Evolutionary conservation across 306 rosid genomes (phyloP).

Genomic region (Cucurbita argyrosperma): DNA sequence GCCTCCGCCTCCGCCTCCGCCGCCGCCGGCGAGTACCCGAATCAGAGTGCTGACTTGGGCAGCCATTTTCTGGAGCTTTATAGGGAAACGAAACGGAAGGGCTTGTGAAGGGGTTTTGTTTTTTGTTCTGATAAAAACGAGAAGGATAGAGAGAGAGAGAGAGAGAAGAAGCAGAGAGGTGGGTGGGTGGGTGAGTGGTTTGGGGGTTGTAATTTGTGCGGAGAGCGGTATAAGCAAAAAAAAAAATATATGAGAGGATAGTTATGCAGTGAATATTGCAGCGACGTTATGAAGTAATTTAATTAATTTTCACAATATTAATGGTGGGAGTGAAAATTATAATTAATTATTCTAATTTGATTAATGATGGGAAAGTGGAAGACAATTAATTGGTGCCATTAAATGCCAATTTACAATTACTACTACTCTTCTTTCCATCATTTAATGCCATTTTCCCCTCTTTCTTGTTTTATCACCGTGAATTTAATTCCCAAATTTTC

Average conservation of each 20-base stretch:
- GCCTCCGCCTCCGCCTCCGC: constrained; percentile 25
- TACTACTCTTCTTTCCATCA: background rate
- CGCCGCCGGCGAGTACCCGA: constrained; percentile 28
- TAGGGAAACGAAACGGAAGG: background rate
- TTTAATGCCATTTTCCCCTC: background rate
- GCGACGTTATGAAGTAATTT: background rate
- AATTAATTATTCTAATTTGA: constrained; percentile 5
- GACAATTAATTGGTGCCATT: constrained; percentile 1
- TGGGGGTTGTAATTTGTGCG: background rate
- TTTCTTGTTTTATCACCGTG: background rate
- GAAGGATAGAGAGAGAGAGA: background rate
- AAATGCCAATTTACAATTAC: constrained; percentile 2
- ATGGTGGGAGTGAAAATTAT: background rate
- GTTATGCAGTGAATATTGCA: background rate
- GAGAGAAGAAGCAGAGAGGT: background rate
- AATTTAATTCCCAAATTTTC: no score
- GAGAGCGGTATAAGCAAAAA: background rate
- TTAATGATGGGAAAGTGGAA: constrained; percentile 9
- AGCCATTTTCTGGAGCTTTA: constrained; percentile 41
- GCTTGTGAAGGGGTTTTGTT: background rate
- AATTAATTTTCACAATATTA: background rate
- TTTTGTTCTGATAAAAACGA: background rate
- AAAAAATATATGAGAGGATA: background rate
- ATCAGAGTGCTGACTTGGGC: constrained; percentile 70
- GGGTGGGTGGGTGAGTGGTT: background rate